Evolutionary conservation across 495 filamentous ascomycete genomes (phyloP).

Genomic region (Parathielavia hyrcaniae): DNA sequence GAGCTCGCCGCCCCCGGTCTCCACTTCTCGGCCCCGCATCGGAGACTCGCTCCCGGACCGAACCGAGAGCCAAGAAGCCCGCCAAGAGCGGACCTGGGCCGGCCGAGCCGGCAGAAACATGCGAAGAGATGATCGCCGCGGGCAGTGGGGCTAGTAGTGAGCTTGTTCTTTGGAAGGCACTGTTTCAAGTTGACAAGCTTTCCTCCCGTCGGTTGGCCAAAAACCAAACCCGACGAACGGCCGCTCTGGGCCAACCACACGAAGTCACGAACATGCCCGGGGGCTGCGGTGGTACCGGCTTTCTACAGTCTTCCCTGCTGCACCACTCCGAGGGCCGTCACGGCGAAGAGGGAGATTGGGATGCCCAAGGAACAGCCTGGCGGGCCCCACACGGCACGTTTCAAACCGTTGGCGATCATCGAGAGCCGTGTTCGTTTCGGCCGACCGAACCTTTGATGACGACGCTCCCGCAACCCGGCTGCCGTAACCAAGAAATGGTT

Average conservation of each 20-base stretch:
- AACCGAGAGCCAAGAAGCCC: not conserved
- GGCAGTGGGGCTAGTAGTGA: not conserved
- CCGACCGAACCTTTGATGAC: not conserved
- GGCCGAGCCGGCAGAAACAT: not conserved
- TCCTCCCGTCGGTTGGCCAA: not conserved
- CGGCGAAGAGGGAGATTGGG: slow-evolving; percentile 10
- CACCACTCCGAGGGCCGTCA: not conserved
- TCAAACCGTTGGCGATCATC: slow-evolving; percentile 14
- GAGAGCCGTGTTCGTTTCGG: slow-evolving; percentile 1
- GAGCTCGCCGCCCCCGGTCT: no score
- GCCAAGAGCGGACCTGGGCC: not conserved
- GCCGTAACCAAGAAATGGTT: not conserved
- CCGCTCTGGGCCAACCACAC: not conserved
- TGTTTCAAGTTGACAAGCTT: slow-evolving; percentile 30
- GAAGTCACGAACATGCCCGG: not conserved
- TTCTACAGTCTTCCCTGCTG: not conserved
- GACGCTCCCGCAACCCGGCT: slow-evolving; percentile 1
- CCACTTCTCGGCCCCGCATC: no score
- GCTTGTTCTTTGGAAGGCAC: slow-evolving; percentile 14
- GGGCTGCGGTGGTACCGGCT: not conserved
- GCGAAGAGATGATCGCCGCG: not conserved
- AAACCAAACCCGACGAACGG: not conserved
- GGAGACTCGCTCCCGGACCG: not conserved
- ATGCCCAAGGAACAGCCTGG: slow-evolving; percentile 12
- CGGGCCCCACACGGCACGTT: slow-evolving; percentile 6